A percentile compares a stretch with the other conserved stretches of the same genome.
Conservation (phyloP, 305 asterid genomes). For the Andrographis paniculata region DNA sequence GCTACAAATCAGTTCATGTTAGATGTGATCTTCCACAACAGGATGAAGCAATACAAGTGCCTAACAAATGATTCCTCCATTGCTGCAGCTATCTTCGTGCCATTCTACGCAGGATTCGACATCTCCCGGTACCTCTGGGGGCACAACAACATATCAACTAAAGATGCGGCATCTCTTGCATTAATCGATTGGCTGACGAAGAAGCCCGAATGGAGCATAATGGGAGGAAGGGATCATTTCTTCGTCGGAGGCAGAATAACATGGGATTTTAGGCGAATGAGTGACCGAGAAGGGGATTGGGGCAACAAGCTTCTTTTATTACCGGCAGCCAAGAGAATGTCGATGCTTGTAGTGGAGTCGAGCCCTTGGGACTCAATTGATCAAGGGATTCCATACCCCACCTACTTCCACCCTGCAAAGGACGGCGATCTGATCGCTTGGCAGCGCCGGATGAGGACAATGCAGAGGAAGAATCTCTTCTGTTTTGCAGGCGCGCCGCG, state of each 20-base stretch:
- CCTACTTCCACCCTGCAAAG: constrained; percentile 70
- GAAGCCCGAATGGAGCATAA: constrained; percentile 65
- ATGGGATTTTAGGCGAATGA: constrained; percentile 72
- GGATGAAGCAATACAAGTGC: constrained; percentile 79
- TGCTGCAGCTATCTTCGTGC: constrained; percentile 83
- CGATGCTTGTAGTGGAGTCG: constrained; percentile 79
- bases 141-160: constrained; percentile 37
- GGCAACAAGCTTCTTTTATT: constrained; percentile 71
- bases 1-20: constrained; percentile 78
- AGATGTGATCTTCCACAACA: constrained; percentile 60
- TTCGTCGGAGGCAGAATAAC: constrained; percentile 81
- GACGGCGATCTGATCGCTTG: constrained; percentile 56
- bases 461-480: constrained; percentile 49
- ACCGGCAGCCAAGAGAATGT: constrained; percentile 71
- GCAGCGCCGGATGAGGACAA: constrained; percentile 69
- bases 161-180: constrained; percentile 71
- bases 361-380: constrained; percentile 78
- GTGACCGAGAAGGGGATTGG: constrained; percentile 55
- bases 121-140: constrained; percentile 81
- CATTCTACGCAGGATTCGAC: constrained; percentile 80
- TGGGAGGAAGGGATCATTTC: constrained; percentile 88
- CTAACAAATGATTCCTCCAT: constrained; percentile 68
- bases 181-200: constrained; percentile 59
- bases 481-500: constrained; percentile 95
- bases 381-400: constrained; percentile 76